A percentile compares a stretch with the other conserved stretches of the same genome.
Evolutionary conservation across 2,329 filamentous ascomycete species (phyloP).

Genomic region (Tolypocladium nubicola): DNA sequence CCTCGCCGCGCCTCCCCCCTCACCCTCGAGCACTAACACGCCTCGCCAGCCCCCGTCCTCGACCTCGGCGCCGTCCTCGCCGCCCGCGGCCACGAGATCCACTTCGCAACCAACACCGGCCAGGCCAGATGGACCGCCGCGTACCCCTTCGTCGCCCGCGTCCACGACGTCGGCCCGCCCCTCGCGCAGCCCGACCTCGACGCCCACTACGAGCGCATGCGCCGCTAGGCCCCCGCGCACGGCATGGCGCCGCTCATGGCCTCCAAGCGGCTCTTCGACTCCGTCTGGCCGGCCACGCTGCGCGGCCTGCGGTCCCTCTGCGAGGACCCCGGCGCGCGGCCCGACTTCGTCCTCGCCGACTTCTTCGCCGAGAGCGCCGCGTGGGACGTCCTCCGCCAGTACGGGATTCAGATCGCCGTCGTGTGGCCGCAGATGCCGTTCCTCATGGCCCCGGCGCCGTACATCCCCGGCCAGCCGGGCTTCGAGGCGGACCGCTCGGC

Average conservation of each 20-base stretch:
- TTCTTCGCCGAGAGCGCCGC: constrained; percentile 29
- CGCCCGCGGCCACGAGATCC: constrained; percentile 21
- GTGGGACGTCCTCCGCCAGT: constrained; percentile 26
- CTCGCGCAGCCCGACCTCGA: constrained; percentile 16
- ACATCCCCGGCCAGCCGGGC: constrained; percentile 30
- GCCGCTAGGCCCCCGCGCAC: constrained; percentile 18
- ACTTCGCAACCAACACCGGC: constrained; percentile 25
- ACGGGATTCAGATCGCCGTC: constrained; percentile 24
- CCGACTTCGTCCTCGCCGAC: constrained; percentile 30
- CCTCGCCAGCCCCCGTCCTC: not conserved
- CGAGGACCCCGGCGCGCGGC: constrained; percentile 7
- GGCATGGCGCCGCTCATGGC: constrained; percentile 19
- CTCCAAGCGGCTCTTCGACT: constrained; percentile 26
- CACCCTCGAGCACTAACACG: not conserved
- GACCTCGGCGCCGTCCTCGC: constrained; percentile 17
- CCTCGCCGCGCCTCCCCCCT: not conserved
- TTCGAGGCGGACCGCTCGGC: constrained; percentile 23
- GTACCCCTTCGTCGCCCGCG: constrained; percentile 18
- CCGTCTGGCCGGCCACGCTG: constrained; percentile 22
- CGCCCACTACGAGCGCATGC: constrained; percentile 23
- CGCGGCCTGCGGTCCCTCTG: constrained; percentile 6
- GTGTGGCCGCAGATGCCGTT: constrained; percentile 31
- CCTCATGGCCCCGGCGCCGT: constrained; percentile 22
- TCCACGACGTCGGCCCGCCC: constrained; percentile 20
- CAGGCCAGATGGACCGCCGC: constrained; percentile 22